Evolutionary conservation across 75 land plant species (phyloP), one percentile per base, ranked within the genome.

Genomic region (Picea glauca): DNA sequence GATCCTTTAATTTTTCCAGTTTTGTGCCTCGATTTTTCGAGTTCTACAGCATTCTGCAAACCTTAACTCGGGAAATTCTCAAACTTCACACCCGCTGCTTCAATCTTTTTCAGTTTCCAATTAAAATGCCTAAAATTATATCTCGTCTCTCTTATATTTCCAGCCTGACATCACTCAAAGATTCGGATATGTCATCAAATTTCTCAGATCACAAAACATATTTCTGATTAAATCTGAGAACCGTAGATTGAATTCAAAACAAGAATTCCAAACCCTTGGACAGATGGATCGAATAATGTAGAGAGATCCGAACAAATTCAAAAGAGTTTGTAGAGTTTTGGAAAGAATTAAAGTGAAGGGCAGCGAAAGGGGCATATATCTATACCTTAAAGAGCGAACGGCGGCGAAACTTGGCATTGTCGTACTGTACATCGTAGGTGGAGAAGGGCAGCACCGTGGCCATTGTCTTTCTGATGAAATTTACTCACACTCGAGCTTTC

Each of bases 361-460:
- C 54, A 50, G 54, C 11, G 54, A 9, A 50, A 50, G 54, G 11
- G 9, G 9, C 1, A 50, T 50, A 50, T 50, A 50, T 50, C 4
- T 15, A 38, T 66, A 95, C 98, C 98, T 88, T 85, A 43, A 89
- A 76, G 46, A 74, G 15, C 15, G 96, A 91, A 75, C 94, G 89
- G 5, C 86, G 87, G 56, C 94, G 91, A 76, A 92, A 90, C 83
- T 95, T 95, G 57, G 91, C 98, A 76, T 95, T 95, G 81, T 93
- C 94, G 80, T 95, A 95, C 32, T 56, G 33, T 2, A 94, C 77
- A 85, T 93, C 96, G 31, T 78, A 84, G 56, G 57, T 89, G 3
- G 95, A 85, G 72, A 82, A 86, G 3, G 97, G 97, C 11, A 94
- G 81, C 66, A 86, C 64, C 26, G 75, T 78, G 83, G 86, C 85